These are phyloP conservation scores for Dendrobium nobile DNA, from an alignment of 106 monocot species.

Conservation along the genomic window DNA sequence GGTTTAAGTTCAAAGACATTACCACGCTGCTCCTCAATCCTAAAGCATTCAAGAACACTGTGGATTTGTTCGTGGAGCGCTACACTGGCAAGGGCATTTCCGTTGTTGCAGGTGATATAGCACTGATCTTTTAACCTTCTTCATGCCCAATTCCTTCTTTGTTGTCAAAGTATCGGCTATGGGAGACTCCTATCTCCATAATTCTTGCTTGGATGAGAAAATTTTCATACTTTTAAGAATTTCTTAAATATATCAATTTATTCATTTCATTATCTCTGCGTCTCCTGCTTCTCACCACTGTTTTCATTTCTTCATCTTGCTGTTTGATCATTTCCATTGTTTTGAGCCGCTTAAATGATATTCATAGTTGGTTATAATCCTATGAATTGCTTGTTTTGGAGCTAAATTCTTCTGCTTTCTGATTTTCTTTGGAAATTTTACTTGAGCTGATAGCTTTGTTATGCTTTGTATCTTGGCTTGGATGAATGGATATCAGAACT, in stretches of 20 bases:
- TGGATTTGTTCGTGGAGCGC: constrained; percentile 9
- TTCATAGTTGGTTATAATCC: neutral
- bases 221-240: neutral
- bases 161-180: neutral
- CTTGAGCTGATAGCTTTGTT: too few species aligned
- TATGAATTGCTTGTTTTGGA: neutral
- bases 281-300: neutral
- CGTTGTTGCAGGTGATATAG: constrained; percentile 3
- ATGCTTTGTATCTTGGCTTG: too few species aligned
- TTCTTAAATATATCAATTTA: too few species aligned
- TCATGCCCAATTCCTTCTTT: neutral
- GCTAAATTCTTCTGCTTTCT: neutral
- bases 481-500: too few species aligned
- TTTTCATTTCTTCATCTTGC: neutral
- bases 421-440: too few species aligned
- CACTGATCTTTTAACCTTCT: neutral
- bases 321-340: neutral
- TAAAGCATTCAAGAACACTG: constrained; percentile 2
- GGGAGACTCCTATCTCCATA: too few species aligned
- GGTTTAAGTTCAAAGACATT: constrained; percentile 5
- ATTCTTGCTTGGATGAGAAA: neutral
- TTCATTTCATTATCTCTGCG: neutral
- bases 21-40: constrained; percentile 5
- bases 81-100: neutral
- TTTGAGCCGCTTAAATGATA: neutral